Conservation (phyloP, 352 stramenopile species). For the Pythium monospermum region DNA sequence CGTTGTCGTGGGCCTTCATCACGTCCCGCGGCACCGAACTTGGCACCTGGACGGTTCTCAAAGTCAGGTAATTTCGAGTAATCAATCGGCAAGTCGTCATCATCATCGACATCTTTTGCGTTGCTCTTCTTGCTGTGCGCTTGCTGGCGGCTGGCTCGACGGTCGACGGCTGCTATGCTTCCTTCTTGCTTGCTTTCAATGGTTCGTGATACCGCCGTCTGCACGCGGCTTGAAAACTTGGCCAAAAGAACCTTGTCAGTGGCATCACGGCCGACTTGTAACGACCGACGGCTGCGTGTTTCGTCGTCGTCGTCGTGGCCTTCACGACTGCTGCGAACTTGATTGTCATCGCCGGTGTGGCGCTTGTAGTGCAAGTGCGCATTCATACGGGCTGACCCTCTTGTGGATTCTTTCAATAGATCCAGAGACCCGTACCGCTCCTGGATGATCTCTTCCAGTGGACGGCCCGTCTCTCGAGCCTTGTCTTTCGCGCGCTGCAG, state of each 20-base stretch:
- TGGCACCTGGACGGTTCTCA: constrained; percentile 35
- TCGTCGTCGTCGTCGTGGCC: constrained; percentile 2
- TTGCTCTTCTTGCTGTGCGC: not conserved
- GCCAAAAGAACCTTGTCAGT: constrained; percentile 57
- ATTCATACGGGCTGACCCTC: constrained; percentile 38
- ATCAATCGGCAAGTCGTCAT: constrained; percentile 67
- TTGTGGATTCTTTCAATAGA: constrained; percentile 43
- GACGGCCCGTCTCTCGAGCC: constrained; percentile 41
- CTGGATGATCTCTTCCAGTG: constrained; percentile 55
- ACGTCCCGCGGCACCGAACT: constrained; percentile 18
- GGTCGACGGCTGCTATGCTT: too few relatives aligned
- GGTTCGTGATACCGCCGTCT: constrained; percentile 40
- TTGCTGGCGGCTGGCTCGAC: not conserved
- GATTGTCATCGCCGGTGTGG: constrained; percentile 21
- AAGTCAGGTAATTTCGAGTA: constrained; percentile 75
- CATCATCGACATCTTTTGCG: constrained; percentile 3
- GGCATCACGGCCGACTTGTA: constrained; percentile 45
- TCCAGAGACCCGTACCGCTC: constrained; percentile 56
- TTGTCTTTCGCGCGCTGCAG: constrained; percentile 63
- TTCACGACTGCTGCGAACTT: too few relatives aligned
- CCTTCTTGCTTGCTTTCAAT: too few relatives aligned
- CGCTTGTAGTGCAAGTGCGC: constrained; percentile 75
- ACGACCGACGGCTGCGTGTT: constrained; percentile 12
- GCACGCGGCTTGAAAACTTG: constrained; percentile 57
- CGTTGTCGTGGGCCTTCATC: constrained; percentile 1